A percentile compares a stretch with the other conserved stretches of the same genome.
Conservation (phyloP, 148 eudicot genomes). For the Fagopyrum esculentum region DNA sequence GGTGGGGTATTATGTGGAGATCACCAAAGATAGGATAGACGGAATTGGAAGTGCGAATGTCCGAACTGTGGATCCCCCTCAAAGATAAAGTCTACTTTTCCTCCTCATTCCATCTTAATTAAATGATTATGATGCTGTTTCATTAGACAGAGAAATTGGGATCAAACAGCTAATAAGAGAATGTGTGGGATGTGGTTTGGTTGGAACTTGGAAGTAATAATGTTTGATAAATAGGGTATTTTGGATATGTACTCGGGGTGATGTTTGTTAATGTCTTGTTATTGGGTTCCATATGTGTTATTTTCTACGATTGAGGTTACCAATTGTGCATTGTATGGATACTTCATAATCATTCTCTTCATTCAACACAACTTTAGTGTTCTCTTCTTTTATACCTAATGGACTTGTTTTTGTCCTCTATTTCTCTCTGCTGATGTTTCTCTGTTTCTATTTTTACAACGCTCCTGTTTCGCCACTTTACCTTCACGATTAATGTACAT, state of each 20-base stretch:
- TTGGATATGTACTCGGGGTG: background rate
- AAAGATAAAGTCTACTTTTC: slow-evolving; percentile 36
- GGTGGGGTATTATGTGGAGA: slow-evolving; percentile 90
- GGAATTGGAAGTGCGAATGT: slow-evolving; percentile 77
- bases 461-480: background rate
- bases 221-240: slow-evolving; percentile 3
- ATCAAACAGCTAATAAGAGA: background rate
- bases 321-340: background rate
- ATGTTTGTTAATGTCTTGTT: background rate
- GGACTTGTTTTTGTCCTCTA: background rate
- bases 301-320: background rate
- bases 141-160: slow-evolving; percentile 9
- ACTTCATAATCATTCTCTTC: background rate
- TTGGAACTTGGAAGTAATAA: slow-evolving; percentile 8
- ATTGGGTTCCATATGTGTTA: background rate
- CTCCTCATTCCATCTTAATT: background rate
- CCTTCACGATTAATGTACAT: background rate
- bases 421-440: background rate
- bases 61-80: slow-evolving; percentile 84
- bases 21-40: slow-evolving; percentile 73
- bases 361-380: background rate
- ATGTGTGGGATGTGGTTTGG: slow-evolving; percentile 2
- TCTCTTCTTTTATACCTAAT: background rate
- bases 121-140: background rate
- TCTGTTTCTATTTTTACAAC: background rate